Evolutionary conservation across 257 asterid species (phyloP), one percentile per base, ranked within the genome.

Genomic region (Primulina huaijiensis): DNA sequence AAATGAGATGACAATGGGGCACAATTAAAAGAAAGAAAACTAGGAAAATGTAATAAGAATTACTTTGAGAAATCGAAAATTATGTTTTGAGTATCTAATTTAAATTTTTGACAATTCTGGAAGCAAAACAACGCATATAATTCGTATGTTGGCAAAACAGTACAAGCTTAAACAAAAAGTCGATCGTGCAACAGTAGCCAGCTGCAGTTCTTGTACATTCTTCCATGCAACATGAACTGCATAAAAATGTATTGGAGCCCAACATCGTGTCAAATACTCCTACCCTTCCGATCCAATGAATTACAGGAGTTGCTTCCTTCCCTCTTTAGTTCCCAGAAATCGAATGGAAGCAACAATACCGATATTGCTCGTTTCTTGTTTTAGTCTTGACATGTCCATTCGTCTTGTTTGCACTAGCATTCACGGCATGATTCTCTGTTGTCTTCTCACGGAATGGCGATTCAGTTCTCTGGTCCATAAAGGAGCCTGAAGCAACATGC

Each of bases 261-360:
- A 14, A 8, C 20, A 0, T 21, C 63, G 17, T 50, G 57, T 50
- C 0, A 3, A 17, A 50, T 16, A 50, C 20, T 17, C 21, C 7
- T 16, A 1, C 21, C 57, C 57, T 46, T 4, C n/a, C 6, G 2
- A 43, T 43, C n/a, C 56, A 16, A 16, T 16, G 62, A 58, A 20
- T 33, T 21, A 19, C 58, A 8, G 33, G 61, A 66, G 66, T 65
- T 29, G 37, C 62, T 61, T 73, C 40, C 62, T 61, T 73, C 40
- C 67, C 66, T 58, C 50, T 57, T 63, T 30, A 68, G 21, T 71
- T 75, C 67, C 74, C 62, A 70, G 81, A 73, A 62, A 19, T 37
- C 57, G 65, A 72, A 65, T 59, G 65, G 30, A 82, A 76, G 87
- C 95, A 92, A 75, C 89, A 80, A 66, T 75, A 74, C 76, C 76